phyloP scores from a whole-genome alignment of 163 green algal species.

The Picocystis sp. region DNA sequence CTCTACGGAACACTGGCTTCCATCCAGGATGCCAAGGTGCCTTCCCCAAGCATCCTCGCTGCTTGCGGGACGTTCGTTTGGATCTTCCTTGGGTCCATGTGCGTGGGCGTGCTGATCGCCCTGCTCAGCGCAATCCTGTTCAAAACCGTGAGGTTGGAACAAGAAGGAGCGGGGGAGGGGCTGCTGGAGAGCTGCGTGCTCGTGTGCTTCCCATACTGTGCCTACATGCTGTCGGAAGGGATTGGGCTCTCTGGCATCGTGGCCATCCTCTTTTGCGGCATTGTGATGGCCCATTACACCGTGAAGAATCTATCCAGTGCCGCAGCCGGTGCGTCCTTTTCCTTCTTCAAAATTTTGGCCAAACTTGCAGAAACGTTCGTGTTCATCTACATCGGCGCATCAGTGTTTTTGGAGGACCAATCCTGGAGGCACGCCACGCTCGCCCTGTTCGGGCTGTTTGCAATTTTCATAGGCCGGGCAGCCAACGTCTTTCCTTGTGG shows the following conservation, averaged over 20 bases:
- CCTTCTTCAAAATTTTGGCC: slow-evolving; percentile 39
- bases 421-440: slow-evolving; percentile 4
- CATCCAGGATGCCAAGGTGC: slow-evolving; percentile 17
- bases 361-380: slow-evolving; percentile 60
- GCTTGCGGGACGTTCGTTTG: slow-evolving; percentile 16
- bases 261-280: slow-evolving; percentile 55
- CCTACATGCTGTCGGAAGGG: slow-evolving; percentile 43
- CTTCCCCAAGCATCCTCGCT: slow-evolving; percentile 10
- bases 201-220: slow-evolving; percentile 47
- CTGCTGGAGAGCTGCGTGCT: slow-evolving; percentile 53
- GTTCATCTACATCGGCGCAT: slow-evolving; percentile 51
- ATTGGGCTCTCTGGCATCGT: slow-evolving; percentile 53
- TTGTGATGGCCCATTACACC: slow-evolving; percentile 53
- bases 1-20: slow-evolving; percentile 31
- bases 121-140: slow-evolving; percentile 4
- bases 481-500: slow-evolving; percentile 15
- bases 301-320: slow-evolving; percentile 40
- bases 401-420: slow-evolving; percentile 16
- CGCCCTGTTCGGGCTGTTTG: slow-evolving; percentile 9
- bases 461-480: slow-evolving; percentile 6
- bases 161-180: slow-evolving; percentile 10
- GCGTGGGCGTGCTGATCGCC: background rate
- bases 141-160: slow-evolving; percentile 3
- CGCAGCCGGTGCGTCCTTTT: slow-evolving; percentile 25
- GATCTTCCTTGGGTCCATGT: slow-evolving; percentile 6